These are phyloP conservation scores for Neltuma alba DNA, from an alignment of 306 rosid species.

Conservation along the genomic window DNA sequence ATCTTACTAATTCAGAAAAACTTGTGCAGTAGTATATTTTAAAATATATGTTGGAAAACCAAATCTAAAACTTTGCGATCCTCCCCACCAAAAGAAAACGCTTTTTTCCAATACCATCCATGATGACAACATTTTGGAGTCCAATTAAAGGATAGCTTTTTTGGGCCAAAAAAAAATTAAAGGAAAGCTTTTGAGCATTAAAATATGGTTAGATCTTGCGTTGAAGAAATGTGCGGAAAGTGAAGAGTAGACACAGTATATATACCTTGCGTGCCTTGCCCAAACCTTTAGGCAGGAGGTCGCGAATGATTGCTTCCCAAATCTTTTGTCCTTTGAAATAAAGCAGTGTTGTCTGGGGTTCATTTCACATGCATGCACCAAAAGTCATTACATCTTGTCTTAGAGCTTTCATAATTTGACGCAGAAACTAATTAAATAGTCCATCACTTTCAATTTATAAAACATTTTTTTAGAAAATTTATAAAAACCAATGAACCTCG, in stretches of 20 bases:
- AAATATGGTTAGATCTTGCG: not conserved
- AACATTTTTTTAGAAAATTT: no score
- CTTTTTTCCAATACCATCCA: not conserved
- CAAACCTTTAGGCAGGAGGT: slow-evolving; percentile 87
- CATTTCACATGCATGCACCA: slow-evolving; percentile 37
- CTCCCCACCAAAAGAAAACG: no score
- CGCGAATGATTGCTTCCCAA: slow-evolving; percentile 91
- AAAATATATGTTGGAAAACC: no score
- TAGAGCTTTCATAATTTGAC: not conserved
- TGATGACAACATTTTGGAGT: not conserved
- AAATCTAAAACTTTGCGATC: no score
- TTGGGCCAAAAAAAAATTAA: no score
- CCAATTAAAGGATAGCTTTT: no score
- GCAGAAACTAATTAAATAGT: not conserved
- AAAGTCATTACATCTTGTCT: slow-evolving; percentile 13
- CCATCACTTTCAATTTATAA: no score
- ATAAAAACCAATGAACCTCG: no score
- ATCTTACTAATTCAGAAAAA: not conserved
- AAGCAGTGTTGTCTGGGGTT: slow-evolving; percentile 73
- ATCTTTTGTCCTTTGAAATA: slow-evolving; percentile 94
- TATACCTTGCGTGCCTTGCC: slow-evolving; percentile 75
- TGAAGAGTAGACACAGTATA: slow-evolving; percentile 23
- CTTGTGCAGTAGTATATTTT: no score
- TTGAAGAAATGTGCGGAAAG: not conserved
- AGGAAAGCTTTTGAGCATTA: not conserved